Evolutionary conservation across 257 asterid genomes (phyloP).

Genomic region (Fraxinus quadrangulata): DNA sequence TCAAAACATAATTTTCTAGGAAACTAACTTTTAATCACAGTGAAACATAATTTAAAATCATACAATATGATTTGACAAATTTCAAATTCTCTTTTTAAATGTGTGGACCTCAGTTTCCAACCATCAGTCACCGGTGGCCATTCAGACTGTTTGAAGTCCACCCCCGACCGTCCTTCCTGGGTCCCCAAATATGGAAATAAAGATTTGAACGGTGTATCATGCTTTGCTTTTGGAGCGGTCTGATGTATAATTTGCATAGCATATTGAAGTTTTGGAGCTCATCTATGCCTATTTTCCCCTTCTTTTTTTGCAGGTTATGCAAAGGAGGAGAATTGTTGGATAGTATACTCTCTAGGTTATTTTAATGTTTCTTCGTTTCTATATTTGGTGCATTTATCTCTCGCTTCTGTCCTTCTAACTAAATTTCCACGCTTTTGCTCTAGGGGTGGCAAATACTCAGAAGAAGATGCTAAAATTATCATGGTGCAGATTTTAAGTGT

Average conservation of each 20-base stretch:
- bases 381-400: neutral
- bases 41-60: too few species aligned
- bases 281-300: constrained; percentile 2
- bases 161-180: too few species aligned
- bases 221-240: neutral
- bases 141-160: too few species aligned
- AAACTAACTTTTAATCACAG: too few species aligned
- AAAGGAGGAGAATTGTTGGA: constrained; percentile 40
- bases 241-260: neutral
- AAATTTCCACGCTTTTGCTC: constrained; percentile 19
- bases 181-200: neutral
- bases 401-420: constrained; percentile 1
- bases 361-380: neutral
- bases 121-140: too few species aligned
- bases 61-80: too few species aligned
- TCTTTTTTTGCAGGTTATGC: constrained; percentile 43
- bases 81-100: too few species aligned
- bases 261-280: neutral
- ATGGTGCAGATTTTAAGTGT: constrained; percentile 65
- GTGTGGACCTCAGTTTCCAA: too few species aligned
- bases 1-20: neutral
- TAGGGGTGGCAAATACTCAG: constrained; percentile 76
- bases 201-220: neutral
- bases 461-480: constrained; percentile 64
- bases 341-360: constrained; percentile 69